Base-by-base conservation (phyloP, 495 filamentous ascomycete genomes). In the Penicillium verhagenii region DNA sequence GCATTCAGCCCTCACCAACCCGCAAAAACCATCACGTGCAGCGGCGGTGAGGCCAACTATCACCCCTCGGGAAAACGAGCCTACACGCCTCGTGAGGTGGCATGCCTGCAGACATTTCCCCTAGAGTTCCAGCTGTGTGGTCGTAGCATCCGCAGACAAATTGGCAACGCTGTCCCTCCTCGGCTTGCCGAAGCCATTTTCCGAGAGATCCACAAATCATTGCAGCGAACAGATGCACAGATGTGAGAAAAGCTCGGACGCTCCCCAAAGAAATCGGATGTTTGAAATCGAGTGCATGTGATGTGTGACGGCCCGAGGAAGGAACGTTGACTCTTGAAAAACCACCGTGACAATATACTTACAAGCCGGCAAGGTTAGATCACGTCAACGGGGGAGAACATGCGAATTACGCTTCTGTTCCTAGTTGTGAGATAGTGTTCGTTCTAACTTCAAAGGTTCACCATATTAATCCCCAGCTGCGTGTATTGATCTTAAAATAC, bases 151-250 rank as follows among this genome's bases (percentile, higher is more conserved):
- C 83, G 80, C 52, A 86, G 78, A 58, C 90, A 94, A 63, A 89
- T 96, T 56, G 93, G 93, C 0, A 97, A 97, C 65, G 90, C 91
- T 0, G 90, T 95, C 6, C 89, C 91, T 0, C 85, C 92, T 0
- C 55, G 68, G 6, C 69, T 91, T 0, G 86, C 85, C 0, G 70
- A 78, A 37, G 74, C 77, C 0, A 52, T 95, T 0, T 88, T 86
- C 58, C 56, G 69, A 23, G 80, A 85, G 50, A 72, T 92, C 2
- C 71, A 73, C 20, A 73, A 66, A 25, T 79, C 80, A 38, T 59
- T 94, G 21, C 75, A 83, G 45, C 65, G 73, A 26, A 78, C 78
- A 0, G 90, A 94, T 60, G 72, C 62, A 45, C 40, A 47, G 72
- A 74, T 57, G n/a, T 39, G 38, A 11, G 21, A 16, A n/a, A 47